Evolutionary conservation across 2,329 filamentous ascomycete genomes (phyloP).

Genomic region (Ascochyta rabiei): DNA sequence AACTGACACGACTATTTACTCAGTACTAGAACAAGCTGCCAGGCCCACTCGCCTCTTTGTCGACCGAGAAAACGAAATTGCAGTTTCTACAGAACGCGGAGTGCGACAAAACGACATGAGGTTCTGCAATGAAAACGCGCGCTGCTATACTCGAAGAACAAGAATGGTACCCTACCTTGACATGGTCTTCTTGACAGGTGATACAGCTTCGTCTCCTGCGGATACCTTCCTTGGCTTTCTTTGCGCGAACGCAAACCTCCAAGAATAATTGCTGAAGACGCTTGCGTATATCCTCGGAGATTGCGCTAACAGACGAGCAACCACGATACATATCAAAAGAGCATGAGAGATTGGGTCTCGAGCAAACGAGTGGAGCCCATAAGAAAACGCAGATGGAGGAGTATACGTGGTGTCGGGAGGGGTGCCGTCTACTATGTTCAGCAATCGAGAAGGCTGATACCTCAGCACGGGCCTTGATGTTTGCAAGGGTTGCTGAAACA

Average conservation of each 20-base stretch:
- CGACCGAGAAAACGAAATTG: neutral
- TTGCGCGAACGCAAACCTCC: neutral
- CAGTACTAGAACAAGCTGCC: slow-evolving; percentile 13
- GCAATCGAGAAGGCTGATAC: neutral
- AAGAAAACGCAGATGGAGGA: neutral
- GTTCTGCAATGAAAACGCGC: slow-evolving; percentile 22
- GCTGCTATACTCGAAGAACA: neutral
- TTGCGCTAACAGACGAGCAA: neutral
- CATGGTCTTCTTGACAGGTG: neutral
- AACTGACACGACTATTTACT: slow-evolving; percentile 26
- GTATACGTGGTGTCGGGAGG: neutral
- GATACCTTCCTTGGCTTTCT: neutral
- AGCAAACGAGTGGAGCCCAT: neutral
- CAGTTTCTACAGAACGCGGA: slow-evolving; percentile 23
- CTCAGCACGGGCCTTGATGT: slow-evolving; percentile 21
- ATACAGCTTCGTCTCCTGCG: neutral
- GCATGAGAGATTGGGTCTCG: neutral
- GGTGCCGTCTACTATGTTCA: neutral
- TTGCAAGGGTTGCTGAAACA: slow-evolving; percentile 11
- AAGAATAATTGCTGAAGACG: neutral
- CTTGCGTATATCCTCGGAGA: neutral
- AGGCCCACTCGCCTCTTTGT: slow-evolving; percentile 1
- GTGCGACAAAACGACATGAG: slow-evolving; percentile 28
- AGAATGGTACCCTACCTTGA: neutral
- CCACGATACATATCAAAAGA: neutral